These are phyloP conservation scores for Aspergillus diversus DNA, from an alignment of 495 filamentous ascomycete genomes.

Conservation along the genomic window DNA sequence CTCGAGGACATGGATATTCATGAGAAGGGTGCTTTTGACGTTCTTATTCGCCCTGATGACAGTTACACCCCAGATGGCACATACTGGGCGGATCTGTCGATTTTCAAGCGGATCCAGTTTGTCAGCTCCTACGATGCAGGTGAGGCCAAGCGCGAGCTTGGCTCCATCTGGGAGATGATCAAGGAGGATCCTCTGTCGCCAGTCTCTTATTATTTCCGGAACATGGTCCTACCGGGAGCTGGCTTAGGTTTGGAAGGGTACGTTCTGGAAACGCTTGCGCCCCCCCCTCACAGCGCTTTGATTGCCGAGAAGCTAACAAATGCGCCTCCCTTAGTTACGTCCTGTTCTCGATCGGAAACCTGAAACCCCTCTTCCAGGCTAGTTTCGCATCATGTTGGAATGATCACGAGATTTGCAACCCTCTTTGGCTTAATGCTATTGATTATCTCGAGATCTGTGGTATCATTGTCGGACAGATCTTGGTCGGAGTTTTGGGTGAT, in stretches of 20 bases:
- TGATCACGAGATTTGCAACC: conserved; percentile 61
- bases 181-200: conserved; percentile 81
- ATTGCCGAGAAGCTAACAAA: not conserved
- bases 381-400: conserved; percentile 78
- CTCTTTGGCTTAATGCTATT: conserved; percentile 74
- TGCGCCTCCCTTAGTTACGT: conserved; percentile 62
- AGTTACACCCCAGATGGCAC: conserved; percentile 75
- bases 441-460: conserved; percentile 86
- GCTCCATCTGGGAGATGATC: conserved; percentile 70
- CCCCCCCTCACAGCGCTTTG: not conserved
- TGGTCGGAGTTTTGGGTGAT: conserved; percentile 67
- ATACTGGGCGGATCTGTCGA: conserved; percentile 86
- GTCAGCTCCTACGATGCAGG: conserved; percentile 66
- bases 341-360: conserved; percentile 90
- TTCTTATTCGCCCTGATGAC: conserved; percentile 79
- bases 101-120: conserved; percentile 68
- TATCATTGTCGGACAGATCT: conserved; percentile 84
- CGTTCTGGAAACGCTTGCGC: conserved; percentile 20
- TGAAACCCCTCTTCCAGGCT: conserved; percentile 72
- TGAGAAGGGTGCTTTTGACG: conserved; percentile 72
- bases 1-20: conserved; percentile 60
- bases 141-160: conserved; percentile 68
- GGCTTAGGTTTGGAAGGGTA: conserved; percentile 86
- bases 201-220: conserved; percentile 78
- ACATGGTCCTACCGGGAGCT: conserved; percentile 86